Evolutionary conservation across 2,329 filamentous ascomycete genomes (phyloP).

Genomic region (Fusarium tanahbumbuense): DNA sequence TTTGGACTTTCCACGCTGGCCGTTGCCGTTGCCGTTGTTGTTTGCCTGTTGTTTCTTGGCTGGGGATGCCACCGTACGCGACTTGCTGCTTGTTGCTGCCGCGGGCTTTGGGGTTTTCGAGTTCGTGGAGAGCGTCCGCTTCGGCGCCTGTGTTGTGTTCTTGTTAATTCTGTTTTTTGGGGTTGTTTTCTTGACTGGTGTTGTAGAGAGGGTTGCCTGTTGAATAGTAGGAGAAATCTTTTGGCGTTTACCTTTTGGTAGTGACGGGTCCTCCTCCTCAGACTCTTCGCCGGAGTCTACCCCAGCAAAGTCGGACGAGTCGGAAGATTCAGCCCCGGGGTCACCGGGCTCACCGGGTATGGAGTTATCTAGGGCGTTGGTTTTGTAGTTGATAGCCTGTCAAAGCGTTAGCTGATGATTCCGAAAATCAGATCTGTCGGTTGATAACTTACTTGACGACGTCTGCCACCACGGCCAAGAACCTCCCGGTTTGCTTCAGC

Average conservation of each 20-base stretch:
- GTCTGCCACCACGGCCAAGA: slow-evolving; percentile 87
- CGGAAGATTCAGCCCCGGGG: slow-evolving; percentile 45
- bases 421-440: background rate
- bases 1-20: slow-evolving; percentile 23
- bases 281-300: slow-evolving; percentile 50
- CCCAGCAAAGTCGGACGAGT: slow-evolving; percentile 51
- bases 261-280: slow-evolving; percentile 36
- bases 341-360: slow-evolving; percentile 47
- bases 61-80: slow-evolving; percentile 49
- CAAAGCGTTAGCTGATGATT: slow-evolving; percentile 30
- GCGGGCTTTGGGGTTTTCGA: slow-evolving; percentile 29
- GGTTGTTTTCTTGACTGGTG: slow-evolving; percentile 43
- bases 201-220: slow-evolving; percentile 40
- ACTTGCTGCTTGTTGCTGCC: slow-evolving; percentile 33
- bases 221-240: slow-evolving; percentile 42
- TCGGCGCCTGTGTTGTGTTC: slow-evolving; percentile 48
- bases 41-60: slow-evolving; percentile 25
- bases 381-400: slow-evolving; percentile 53
- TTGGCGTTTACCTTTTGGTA: slow-evolving; percentile 53
- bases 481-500: slow-evolving; percentile 74
- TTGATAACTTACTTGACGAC: slow-evolving; percentile 58
- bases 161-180: slow-evolving; percentile 50
- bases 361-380: slow-evolving; percentile 37
- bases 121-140: slow-evolving; percentile 34
- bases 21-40: slow-evolving; percentile 19